Evolutionary conservation across 768 basidiomycete species (phyloP).

Genomic region (Hygrocybe punicea): DNA sequence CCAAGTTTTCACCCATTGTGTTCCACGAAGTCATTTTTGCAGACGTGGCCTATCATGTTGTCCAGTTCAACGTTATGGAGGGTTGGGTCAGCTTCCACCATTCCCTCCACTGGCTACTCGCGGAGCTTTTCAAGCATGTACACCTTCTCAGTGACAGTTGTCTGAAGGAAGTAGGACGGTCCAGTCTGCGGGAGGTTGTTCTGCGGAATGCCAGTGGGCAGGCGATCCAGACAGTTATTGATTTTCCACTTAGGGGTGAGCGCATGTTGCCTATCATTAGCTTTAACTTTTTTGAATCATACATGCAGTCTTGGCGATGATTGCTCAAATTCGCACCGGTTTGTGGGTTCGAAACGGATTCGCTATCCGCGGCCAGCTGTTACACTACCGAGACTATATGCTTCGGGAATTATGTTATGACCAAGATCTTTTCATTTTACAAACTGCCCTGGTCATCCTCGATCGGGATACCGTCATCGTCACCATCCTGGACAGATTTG

Average conservation of each 20-base stretch:
- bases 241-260: constrained; percentile 86
- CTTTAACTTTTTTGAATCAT: background rate
- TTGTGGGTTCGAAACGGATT: constrained; percentile 98
- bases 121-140: constrained; percentile 83
- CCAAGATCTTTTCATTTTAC: constrained; percentile 87
- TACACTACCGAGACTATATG: constrained; percentile 96
- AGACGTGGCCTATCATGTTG: constrained; percentile 52
- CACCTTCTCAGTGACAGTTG: constrained; percentile 58
- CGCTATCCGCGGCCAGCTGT: constrained; percentile 87
- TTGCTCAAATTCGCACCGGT: constrained; percentile 91
- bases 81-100: constrained; percentile 93
- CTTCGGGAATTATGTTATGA: constrained; percentile 95
- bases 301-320: constrained; percentile 74
- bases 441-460: constrained; percentile 75
- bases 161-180: constrained; percentile 49
- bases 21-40: constrained; percentile 72
- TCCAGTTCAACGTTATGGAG: constrained; percentile 75
- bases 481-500: constrained; percentile 87
- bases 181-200: constrained; percentile 59
- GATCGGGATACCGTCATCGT: constrained; percentile 78
- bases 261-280: constrained; percentile 2
- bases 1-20: constrained; percentile 56
- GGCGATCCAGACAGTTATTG: constrained; percentile 71
- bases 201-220: constrained; percentile 60
- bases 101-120: constrained; percentile 85